Base-by-base conservation (phyloP, 257 asterid species). In the Penstemon eatonii region DNA sequence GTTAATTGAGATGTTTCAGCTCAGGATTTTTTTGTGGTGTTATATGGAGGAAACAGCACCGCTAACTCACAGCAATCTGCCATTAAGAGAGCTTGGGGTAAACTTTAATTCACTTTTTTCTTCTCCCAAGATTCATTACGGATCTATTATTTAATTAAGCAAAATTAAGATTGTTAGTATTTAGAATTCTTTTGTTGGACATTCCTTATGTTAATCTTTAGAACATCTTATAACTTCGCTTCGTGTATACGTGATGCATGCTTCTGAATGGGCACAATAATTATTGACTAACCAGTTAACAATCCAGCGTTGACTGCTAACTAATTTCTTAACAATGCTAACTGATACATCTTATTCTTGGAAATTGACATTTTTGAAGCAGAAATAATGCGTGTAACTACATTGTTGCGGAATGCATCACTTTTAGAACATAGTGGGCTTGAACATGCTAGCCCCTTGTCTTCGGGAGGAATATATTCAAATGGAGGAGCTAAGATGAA, bases 391-490 rank as follows among this genome's bases (percentile, higher is more conserved):
- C 96, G 96, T 91, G 99, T 94, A 89, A 87, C 96, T 82, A 82
- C 99, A 78, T 75, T 94, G 86, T 91, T 94, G 98, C 92, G 90
- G 97, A 94, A 87, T 86, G 96, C 98, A 77, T 89, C 99, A 59
- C 88, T 89, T 82, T 87, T 94, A 94, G 99, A 89, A 91, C 99
- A 89, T 80, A 87, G 91, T 86, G 96, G 94, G 96, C 85, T 91
- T 89, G 98, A 89, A 87, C 96, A 84, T 82, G 93, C 96, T 70
- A 91, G 96, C 96, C 99, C 97, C 89, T 84, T 94, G 90, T 96
- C 97, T 70, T 87, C 97, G 73, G 99, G 96, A 86, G 96, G 99
- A 83, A 63, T 89, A 67, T 87, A 72, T 89, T 89, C 99, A 86
- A 85, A 91, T 76, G 96, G 91, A 86, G 98, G 98, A 89, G 96